These are phyloP conservation scores for Globisporangium takayamanum DNA, from an alignment of 352 stramenopile genomes.

Conservation along the genomic window DNA sequence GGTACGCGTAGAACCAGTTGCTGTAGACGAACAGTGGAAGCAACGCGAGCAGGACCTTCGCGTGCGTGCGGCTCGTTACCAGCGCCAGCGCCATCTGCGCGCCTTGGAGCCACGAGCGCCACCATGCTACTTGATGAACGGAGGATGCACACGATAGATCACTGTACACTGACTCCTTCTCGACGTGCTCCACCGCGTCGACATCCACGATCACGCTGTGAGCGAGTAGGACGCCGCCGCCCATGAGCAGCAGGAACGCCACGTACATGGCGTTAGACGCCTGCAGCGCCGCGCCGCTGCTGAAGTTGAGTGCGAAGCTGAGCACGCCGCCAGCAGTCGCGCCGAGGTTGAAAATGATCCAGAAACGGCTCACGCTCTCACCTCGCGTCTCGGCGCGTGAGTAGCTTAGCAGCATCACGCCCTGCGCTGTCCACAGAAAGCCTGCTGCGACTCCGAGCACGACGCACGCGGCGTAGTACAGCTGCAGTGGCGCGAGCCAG, in stretches of 20 bases:
- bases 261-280: slow-evolving; percentile 38
- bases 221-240: slow-evolving; percentile 32
- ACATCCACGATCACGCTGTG: slow-evolving; percentile 30
- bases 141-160: background rate
- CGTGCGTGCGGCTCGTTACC: background rate
- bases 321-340: slow-evolving; percentile 53
- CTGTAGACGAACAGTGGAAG: slow-evolving; percentile 49
- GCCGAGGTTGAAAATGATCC: slow-evolving; percentile 79
- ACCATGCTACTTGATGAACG: background rate
- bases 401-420: slow-evolving; percentile 61
- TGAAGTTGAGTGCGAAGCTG: slow-evolving; percentile 45
- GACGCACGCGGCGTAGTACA: slow-evolving; percentile 22
- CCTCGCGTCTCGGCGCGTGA: slow-evolving; percentile 34
- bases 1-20: slow-evolving; percentile 70
- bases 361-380: slow-evolving; percentile 60
- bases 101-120: background rate
- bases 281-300: background rate
- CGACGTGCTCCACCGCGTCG: slow-evolving; percentile 17
- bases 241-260: slow-evolving; percentile 54
- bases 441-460: slow-evolving; percentile 51
- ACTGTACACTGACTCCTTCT: slow-evolving; percentile 10
- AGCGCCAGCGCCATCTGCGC: background rate
- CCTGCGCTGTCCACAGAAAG: slow-evolving; percentile 75
- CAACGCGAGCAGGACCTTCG: slow-evolving; percentile 18
- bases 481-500: slow-evolving; percentile 4